phyloP scores from a whole-genome alignment of 2,329 filamentous ascomycete species.

The Fusarium floridanum region DNA sequence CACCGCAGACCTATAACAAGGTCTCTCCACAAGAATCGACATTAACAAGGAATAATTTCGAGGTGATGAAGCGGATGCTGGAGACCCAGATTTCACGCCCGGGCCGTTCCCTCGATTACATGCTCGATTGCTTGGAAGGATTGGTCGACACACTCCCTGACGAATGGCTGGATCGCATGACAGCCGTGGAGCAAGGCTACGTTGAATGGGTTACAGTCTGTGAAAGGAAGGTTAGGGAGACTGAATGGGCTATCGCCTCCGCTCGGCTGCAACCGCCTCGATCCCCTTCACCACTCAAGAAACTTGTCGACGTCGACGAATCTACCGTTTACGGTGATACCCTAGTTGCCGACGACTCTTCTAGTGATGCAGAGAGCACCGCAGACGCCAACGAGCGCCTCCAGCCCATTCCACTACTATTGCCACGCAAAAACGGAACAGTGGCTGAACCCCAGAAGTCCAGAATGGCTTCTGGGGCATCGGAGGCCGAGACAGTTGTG shows the following conservation, averaged over 20 bases:
- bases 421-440: conserved; percentile 32
- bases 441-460: conserved; percentile 16
- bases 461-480: conserved; percentile 38
- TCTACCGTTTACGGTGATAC: conserved; percentile 18
- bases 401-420: conserved; percentile 39
- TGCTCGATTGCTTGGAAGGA: conserved; percentile 90
- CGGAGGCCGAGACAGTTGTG: conserved; percentile 43
- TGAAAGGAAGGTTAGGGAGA: conserved; percentile 78
- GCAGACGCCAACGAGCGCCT: conserved; percentile 25
- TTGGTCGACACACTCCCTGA: conserved; percentile 87
- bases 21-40: conserved; percentile 35
- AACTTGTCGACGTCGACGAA: conserved; percentile 13
- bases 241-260: conserved; percentile 62
- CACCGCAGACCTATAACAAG: conserved; percentile 34
- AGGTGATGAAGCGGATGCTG: conserved; percentile 73
- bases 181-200: conserved; percentile 82
- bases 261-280: conserved; percentile 28
- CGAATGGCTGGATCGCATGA: conserved; percentile 88
- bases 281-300: conserved; percentile 42
- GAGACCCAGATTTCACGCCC: conserved; percentile 77
- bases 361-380: conserved; percentile 36
- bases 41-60: conserved; percentile 62
- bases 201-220: conserved; percentile 84
- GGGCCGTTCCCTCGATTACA: conserved; percentile 81
- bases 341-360: conserved; percentile 25